Conservation (phyloP, 371 early-diverging fungal genomes). For the Mortierella polycephala region DNA sequence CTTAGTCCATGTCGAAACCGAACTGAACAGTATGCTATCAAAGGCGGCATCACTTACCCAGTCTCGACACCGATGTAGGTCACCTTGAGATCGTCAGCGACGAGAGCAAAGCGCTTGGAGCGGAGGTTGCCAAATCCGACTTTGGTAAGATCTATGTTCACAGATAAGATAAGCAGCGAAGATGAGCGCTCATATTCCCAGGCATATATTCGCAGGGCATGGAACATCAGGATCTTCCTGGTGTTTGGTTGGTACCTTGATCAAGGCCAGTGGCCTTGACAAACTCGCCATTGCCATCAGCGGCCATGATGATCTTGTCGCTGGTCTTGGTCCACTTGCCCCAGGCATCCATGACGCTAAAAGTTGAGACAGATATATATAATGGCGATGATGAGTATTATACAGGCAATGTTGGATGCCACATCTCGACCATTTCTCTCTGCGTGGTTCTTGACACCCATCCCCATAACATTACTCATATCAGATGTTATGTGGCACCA, state of each 20-base stretch:
- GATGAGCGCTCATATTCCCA: too few relatives aligned
- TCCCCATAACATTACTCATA: neutral
- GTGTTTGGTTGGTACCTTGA: conserved; percentile 43
- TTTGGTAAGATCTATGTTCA: conserved; percentile 50
- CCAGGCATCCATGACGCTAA: conserved; percentile 79
- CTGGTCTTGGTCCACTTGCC: conserved; percentile 68
- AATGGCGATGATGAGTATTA: too few relatives aligned
- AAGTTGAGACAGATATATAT: neutral
- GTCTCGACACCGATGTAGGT: conserved; percentile 78
- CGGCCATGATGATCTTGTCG: conserved; percentile 73
- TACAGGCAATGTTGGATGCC: too few relatives aligned
- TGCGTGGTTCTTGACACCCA: neutral
- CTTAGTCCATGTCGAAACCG: too few relatives aligned
- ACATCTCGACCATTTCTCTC: too few relatives aligned
- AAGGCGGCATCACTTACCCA: conserved; percentile 12
- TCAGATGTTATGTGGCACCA: neutral
- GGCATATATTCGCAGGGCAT: too few relatives aligned
- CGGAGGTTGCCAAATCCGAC: conserved; percentile 36
- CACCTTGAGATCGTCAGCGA: conserved; percentile 75
- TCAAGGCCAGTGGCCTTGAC: conserved; percentile 69
- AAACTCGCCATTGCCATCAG: conserved; percentile 76
- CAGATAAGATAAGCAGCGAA: neutral
- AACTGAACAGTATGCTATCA: neutral
- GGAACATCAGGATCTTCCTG: neutral
- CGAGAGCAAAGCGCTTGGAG: conserved; percentile 73